A percentile compares a stretch with the other conserved stretches of the same genome.
phyloP scores from a whole-genome alignment of 257 asterid genomes.

The Nicotiana tabacum region DNA sequence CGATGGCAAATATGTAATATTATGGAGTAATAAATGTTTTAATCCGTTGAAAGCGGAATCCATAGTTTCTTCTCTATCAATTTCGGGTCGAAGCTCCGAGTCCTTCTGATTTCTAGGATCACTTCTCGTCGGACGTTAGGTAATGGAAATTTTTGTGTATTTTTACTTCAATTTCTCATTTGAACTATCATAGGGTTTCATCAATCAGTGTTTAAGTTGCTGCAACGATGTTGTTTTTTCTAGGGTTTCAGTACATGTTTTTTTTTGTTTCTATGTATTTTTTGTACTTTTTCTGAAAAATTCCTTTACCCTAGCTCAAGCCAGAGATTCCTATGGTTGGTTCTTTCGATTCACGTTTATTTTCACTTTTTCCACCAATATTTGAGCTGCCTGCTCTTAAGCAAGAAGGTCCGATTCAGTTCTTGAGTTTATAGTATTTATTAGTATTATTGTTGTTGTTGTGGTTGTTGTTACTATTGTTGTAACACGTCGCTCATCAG shows the following conservation, averaged over 20 bases:
- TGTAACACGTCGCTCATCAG: too few species aligned
- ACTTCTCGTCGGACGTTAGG: neutral
- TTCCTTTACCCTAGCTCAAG: neutral
- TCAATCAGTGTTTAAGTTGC: neutral
- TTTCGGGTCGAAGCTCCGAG: neutral
- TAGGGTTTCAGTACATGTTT: neutral
- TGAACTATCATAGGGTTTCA: neutral
- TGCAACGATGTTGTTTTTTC: neutral
- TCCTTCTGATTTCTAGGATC: neutral
- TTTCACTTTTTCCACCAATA: neutral
- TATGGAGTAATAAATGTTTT: neutral
- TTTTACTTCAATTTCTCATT: neutral
- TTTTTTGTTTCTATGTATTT: neutral
- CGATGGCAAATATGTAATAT: constrained; percentile 1
- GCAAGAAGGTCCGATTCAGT: neutral
- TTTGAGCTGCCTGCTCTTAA: neutral
- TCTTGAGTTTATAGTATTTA: neutral
- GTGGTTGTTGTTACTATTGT: too few species aligned
- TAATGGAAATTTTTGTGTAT: neutral
- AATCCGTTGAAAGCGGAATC: neutral
- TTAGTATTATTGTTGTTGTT: neutral
- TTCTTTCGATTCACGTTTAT: neutral
- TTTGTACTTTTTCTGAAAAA: too few species aligned
- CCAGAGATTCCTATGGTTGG: neutral
- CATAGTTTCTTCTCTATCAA: neutral